phyloP scores from a whole-genome alignment of 2,329 filamentous ascomycete species.

The Aspergillus arachidicola region DNA sequence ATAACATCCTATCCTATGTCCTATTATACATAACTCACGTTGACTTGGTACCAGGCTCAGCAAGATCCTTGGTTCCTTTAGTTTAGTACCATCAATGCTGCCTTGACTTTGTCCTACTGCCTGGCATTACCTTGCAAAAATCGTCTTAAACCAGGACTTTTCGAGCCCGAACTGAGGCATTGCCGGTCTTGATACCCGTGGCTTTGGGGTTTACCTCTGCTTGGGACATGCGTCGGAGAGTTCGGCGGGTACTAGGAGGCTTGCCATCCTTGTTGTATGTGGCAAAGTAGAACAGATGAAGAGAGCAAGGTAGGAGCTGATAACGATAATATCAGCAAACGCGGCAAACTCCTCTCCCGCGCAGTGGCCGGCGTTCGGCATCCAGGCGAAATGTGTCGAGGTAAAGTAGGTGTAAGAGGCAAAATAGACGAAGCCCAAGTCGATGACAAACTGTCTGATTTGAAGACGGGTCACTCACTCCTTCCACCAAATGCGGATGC shows the following conservation, averaged over 20 bases:
- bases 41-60: too few species aligned
- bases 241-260: neutral
- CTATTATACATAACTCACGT: neutral
- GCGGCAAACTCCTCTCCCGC: neutral
- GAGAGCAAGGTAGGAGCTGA: neutral
- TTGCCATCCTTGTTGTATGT: neutral
- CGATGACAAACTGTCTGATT: slow-evolving; percentile 95
- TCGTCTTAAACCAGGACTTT: neutral
- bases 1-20: neutral
- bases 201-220: neutral
- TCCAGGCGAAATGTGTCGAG: slow-evolving; percentile 79
- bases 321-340: neutral
- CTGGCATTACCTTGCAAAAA: neutral
- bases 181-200: neutral
- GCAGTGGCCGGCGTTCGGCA: slow-evolving; percentile 56
- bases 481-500: slow-evolving; percentile 98
- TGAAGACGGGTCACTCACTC: slow-evolving; percentile 97
- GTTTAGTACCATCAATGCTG: neutral
- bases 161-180: neutral
- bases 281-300: neutral
- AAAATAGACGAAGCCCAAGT: slow-evolving; percentile 96
- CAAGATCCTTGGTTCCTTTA: too few species aligned
- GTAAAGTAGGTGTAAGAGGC: slow-evolving; percentile 97
- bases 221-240: neutral
- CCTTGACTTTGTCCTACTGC: neutral